Evolutionary conservation across 306 rosid genomes (phyloP).

Genomic region (Nissolia schottii): DNA sequence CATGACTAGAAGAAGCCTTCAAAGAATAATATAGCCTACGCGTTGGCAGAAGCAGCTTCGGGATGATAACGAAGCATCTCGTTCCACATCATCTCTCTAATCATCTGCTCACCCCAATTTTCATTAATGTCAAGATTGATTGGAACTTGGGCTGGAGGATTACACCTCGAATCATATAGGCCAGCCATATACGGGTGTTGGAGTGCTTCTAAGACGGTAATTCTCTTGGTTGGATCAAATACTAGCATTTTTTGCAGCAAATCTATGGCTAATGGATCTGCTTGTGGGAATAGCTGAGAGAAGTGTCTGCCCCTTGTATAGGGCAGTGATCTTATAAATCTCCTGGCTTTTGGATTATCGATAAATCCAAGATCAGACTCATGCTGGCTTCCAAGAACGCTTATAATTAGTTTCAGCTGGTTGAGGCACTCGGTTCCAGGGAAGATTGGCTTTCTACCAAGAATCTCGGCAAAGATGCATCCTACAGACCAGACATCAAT

Average conservation of each 20-base stretch:
- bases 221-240: slow-evolving; percentile 82
- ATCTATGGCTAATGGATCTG: slow-evolving; percentile 79
- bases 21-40: slow-evolving; percentile 19
- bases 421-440: slow-evolving; percentile 78
- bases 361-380: slow-evolving; percentile 62
- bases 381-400: slow-evolving; percentile 68
- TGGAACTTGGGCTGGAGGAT: slow-evolving; percentile 57
- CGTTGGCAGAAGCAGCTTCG: slow-evolving; percentile 38
- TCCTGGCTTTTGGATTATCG: slow-evolving; percentile 56
- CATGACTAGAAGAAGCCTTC: slow-evolving; percentile 9
- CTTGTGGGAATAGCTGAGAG: slow-evolving; percentile 57
- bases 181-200: slow-evolving; percentile 78
- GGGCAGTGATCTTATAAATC: slow-evolving; percentile 56
- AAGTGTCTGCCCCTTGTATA: slow-evolving; percentile 52
- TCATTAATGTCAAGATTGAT: slow-evolving; percentile 69
- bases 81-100: slow-evolving; percentile 83
- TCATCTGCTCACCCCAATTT: slow-evolving; percentile 42
- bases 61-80: slow-evolving; percentile 85
- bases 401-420: slow-evolving; percentile 68
- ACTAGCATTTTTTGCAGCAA: slow-evolving; percentile 77
- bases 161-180: slow-evolving; percentile 51
- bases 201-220: slow-evolving; percentile 66
- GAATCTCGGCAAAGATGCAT: slow-evolving; percentile 91
- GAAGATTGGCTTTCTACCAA: slow-evolving; percentile 77
- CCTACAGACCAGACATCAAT: slow-evolving; percentile 95